Evolutionary conservation across 495 filamentous ascomycete species (phyloP).

Genomic region (Xylaria palmicola): DNA sequence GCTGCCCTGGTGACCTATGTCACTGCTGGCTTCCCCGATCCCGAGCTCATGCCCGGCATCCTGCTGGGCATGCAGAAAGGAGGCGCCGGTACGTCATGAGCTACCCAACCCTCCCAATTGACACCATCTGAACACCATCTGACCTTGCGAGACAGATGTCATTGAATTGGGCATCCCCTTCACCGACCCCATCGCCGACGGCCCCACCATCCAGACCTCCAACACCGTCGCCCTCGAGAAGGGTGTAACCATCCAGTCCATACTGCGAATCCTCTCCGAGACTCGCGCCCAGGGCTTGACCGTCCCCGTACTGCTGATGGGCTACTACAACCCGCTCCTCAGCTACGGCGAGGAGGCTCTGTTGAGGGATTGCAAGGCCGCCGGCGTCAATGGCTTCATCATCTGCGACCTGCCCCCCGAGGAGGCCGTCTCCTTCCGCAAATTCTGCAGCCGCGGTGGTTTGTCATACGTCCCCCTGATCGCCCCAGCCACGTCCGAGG

Average conservation of each 20-base stretch:
- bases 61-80: slow-evolving; percentile 88
- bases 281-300: slow-evolving; percentile 73
- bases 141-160: slow-evolving; percentile 51
- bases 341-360: slow-evolving; percentile 90
- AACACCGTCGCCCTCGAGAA: slow-evolving; percentile 86
- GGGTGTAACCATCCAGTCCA: slow-evolving; percentile 76
- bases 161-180: slow-evolving; percentile 91
- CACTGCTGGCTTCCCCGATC: slow-evolving; percentile 89
- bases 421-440: slow-evolving; percentile 90
- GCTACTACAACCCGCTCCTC: slow-evolving; percentile 95
- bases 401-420: slow-evolving; percentile 96
- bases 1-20: slow-evolving; percentile 91
- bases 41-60: slow-evolving; percentile 76
- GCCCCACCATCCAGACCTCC: slow-evolving; percentile 87
- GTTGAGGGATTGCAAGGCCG: slow-evolving; percentile 78
- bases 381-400: slow-evolving; percentile 95
- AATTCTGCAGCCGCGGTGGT: slow-evolving; percentile 73
- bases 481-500: slow-evolving; percentile 87
- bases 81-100: slow-evolving; percentile 70
- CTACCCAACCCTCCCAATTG: neutral
- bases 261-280: slow-evolving; percentile 75
- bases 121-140: slow-evolving; percentile 5
- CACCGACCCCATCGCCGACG: slow-evolving; percentile 96
- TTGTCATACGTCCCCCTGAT: slow-evolving; percentile 95
- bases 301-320: slow-evolving; percentile 90